A percentile compares a stretch with the other conserved stretches of the same genome.
Conservation (phyloP, 129 eudicot genomes). For the Dittrichia graveolens region DNA sequence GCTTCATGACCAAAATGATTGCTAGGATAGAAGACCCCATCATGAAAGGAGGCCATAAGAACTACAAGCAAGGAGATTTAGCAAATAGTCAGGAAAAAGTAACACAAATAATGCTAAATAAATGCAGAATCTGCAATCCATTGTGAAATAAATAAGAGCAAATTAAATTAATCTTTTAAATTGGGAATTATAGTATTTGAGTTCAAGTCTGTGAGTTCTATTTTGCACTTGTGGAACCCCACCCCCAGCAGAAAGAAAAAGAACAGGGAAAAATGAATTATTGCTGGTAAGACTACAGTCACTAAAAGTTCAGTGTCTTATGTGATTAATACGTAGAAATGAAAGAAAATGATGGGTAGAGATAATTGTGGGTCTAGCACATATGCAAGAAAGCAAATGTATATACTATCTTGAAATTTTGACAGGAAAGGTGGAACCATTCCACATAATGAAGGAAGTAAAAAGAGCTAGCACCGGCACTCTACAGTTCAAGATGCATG, state of each 20-base stretch:
- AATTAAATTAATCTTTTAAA: not conserved
- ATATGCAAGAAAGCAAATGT: not conserved
- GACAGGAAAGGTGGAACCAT: not conserved
- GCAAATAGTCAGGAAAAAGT: constrained; percentile 24
- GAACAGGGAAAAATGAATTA: not conserved
- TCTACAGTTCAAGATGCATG: not conserved
- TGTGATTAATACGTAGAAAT: constrained; percentile 11
- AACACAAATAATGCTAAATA: not conserved
- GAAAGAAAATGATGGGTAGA: constrained; percentile 16
- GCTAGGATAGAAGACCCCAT: constrained; percentile 78
- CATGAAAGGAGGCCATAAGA: constrained; percentile 87
- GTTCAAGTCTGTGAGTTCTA: not conserved
- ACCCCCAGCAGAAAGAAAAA: not conserved
- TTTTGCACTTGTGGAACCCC: constrained; percentile 12
- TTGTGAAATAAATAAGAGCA: not conserved
- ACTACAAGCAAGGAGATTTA: constrained; percentile 46
- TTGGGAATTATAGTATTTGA: not conserved
- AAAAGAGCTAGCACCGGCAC: not conserved
- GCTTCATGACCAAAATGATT: constrained; percentile 75
- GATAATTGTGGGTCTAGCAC: constrained; percentile 21
- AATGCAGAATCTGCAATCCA: constrained; percentile 2
- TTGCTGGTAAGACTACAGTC: constrained; percentile 15
- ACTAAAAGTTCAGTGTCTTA: not conserved
- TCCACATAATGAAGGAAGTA: not conserved
- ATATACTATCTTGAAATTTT: constrained; percentile 1